Evolutionary conservation across 192 early-diverging fungal genomes (phyloP), one percentile per base, ranked within the genome.

Genomic region (Umbelopsis isabellina): DNA sequence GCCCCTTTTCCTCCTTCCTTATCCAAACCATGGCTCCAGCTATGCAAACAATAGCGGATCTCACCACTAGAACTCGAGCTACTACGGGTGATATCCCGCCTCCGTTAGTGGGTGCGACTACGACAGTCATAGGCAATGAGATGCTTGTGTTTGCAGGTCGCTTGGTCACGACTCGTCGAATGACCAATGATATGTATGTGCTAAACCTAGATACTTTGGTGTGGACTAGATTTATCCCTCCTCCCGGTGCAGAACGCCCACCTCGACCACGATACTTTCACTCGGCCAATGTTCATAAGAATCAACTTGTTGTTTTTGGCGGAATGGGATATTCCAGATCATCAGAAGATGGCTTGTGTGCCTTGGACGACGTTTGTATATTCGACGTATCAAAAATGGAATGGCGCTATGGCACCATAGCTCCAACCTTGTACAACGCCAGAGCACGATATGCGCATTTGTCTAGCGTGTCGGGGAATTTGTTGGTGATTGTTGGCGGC

Each of bases 391-490:
- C 86, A 30, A 76, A 83, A 8, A 87, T 90, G 23, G 80, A 80
- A n/a, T 94, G 92, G 92, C 80, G 83, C 30, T 58, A 79, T 48
- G 82, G 85, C 35, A 72, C 65, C 2, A 84, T 82, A 49, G 67
- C 71, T 7, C 75, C 80, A 12, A 86, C 84, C 1, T 33, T 80
- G n/a, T 80, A 78, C 44, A 64, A 82, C 11, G 90, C 92, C 33
- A 82, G 87, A 70, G 86, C 92, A 27, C 80, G 92, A 20, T 94
- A 94, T 74, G 92, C 92, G 8, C 92, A 94, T 67, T 75, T 94
- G 33, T 85, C 89, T n/a, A 84, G 87, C 21, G 79, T 94, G 5
- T 86, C 86, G 44, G 85, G 83, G 44, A 86, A 85, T 67, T 80
- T 83, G 44, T 74, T 93, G 25, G 82, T 91, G 4, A 76, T 92